Base-by-base conservation (phyloP, 1,139 yeast genomes). In the Lodderomyces pseudojiufengensis region DNA sequence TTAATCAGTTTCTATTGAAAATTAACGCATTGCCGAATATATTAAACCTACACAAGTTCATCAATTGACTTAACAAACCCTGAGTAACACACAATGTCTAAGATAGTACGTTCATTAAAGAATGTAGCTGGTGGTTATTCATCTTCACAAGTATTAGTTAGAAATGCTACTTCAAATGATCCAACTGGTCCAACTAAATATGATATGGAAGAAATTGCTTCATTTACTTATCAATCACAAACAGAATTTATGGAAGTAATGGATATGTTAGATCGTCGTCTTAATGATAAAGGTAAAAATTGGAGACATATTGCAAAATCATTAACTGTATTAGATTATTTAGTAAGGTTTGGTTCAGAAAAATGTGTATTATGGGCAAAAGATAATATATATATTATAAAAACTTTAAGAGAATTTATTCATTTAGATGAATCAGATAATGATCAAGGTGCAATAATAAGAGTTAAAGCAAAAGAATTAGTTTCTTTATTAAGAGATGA, bases 291-390 rank as follows among this genome's bases (percentile, higher is more conserved):
- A 67, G 98, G 98, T 42, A 92, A 90, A 59, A 86, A 92, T 63
- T 92, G 98, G 98, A 78, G 97, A 48, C 99, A 92, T 60, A 92
- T 92, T 31, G 92, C 95, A 46, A 94, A 92, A 60, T 79, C 95
- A 2, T 70, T 92, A 49, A 85, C 95, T 1, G 84, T 92, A 10
- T 71, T 92, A 51, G 97, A 92, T 54, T 92, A 83, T 59, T 70
- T 92, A 46, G 88, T 92, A 18, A 78, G 95, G 48, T 77, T 73
- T 46, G 99, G 97, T 18, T 76, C 92, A 21, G 97, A 92, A 49
- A 84, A 85, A 50, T 94, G 94, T 52, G 96, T 92, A 7, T 68
- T 83, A 36, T 92, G 99, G 99, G 82, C 95, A 41, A 84, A 82
- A 57, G 96, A 88, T 57, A 92, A 92, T 57, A 61, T 92, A 36